Base-by-base conservation (phyloP, 176 grass and related monocot species). In the Echinochloa phyllopogon region DNA sequence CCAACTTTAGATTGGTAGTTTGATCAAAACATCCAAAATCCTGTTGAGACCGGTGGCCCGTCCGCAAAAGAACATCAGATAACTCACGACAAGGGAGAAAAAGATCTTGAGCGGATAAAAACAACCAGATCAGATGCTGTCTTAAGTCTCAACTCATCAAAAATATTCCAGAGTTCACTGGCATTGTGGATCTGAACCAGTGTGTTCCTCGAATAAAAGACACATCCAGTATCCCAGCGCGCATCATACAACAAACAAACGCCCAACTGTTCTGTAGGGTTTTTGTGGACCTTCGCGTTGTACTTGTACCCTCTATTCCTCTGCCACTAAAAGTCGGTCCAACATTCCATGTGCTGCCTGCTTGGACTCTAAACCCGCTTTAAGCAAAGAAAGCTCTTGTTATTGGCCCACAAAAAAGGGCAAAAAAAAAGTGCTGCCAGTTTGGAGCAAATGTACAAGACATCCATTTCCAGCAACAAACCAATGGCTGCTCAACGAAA, bases 391-490 rank as follows among this genome's bases (percentile, higher is more conserved):
- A 77, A 50, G 43, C 29, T 79, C 16, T 47, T 10, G 76, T 48
- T 27, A 21, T 64, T 64, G 24, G 5, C 42, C 77, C 42, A 11
- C 77, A 48, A 3, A 38, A 48, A 33, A 3, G 71, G 7, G 7
- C 1, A 36, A 33, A 20, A 33, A 6, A 15, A 41, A 65, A 3
- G 0, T 73, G 6, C 44, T 66, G 20, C 41, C 10, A 62, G 61
- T 62, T 43, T 2, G 3, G 18, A 70, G 75, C 42, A 69, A 76
- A 43, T 38, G 23, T 52, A 69, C 10, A 43, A 6, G 5, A 6
- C 40, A 66, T 58, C 36, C 33, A 27, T 58, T 78, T 66, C 87
- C 52, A 85, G 49, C 51, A 38, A 69, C 23, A 81, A 55, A 20
- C 71, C 4, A 0, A 81, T 64, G 71, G 37, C 59, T 65, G 4